phyloP scores from a whole-genome alignment of 163 green algal genomes.

The Scenedesmus sp. region DNA sequence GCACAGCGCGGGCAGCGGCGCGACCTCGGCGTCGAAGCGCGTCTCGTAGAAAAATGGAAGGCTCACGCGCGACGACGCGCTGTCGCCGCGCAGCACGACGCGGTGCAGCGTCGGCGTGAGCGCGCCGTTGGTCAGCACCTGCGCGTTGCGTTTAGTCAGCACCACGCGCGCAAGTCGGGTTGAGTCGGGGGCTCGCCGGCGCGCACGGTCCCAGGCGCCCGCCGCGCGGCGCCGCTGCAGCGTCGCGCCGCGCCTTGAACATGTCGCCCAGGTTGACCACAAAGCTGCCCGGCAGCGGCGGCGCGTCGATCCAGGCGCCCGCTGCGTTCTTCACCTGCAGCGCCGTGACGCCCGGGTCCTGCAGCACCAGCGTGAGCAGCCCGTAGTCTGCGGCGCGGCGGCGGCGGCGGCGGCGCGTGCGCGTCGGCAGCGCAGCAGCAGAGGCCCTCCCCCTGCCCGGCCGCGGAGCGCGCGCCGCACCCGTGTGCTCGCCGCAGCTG shows the following conservation, averaged over 20 bases:
- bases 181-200: no score
- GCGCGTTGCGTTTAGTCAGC: no score
- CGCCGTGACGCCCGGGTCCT: conserved; percentile 55
- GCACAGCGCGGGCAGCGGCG: conserved; percentile 46
- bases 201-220: no score
- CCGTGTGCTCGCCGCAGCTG: conserved; percentile 71
- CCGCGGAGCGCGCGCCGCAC: no score
- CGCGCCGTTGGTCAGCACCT: conserved; percentile 65
- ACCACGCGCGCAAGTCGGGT: no score
- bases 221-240: no score
- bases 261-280: conserved; percentile 79
- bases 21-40: conserved; percentile 61
- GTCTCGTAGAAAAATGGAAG: conserved; percentile 81
- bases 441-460: no score
- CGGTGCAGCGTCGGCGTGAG: conserved; percentile 72
- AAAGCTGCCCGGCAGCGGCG: conserved; percentile 52
- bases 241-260: conserved; percentile 45
- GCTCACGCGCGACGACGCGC: conserved; percentile 50
- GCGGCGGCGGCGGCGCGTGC: no score
- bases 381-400: no score
- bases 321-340: conserved; percentile 60
- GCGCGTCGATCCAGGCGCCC: conserved; percentile 61
- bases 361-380: conserved; percentile 71
- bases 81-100: conserved; percentile 60
- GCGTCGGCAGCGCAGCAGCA: no score